These are phyloP conservation scores for Phytophthora sansomeana DNA, from an alignment of 352 stramenopile genomes.

Conservation along the genomic window DNA sequence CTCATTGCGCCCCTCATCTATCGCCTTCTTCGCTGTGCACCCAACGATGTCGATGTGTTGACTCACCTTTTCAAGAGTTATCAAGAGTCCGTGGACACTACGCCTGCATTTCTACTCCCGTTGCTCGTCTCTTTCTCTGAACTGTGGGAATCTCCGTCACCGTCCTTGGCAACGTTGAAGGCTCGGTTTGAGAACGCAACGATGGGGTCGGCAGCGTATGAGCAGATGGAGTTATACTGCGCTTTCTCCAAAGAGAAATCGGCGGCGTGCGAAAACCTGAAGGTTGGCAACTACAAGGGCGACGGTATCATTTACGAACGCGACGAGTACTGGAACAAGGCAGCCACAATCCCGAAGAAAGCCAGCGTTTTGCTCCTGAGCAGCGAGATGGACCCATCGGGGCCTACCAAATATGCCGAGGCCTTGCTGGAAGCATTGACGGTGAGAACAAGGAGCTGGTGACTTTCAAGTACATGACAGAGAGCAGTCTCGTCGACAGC, in stretches of 20 bases:
- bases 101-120: not conserved
- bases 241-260: constrained; percentile 12
- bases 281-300: constrained; percentile 2
- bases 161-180: not conserved
- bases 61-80: not conserved
- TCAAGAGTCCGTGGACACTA: no score
- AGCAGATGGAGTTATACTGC: not conserved
- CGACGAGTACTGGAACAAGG: not conserved
- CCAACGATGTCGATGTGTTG: constrained; percentile 2
- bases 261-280: not conserved
- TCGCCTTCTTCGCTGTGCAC: not conserved
- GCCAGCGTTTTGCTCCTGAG: constrained; percentile 1
- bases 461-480: not conserved
- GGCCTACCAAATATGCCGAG: not conserved
- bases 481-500: not conserved
- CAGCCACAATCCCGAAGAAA: constrained; percentile 3
- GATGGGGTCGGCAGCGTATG: not conserved
- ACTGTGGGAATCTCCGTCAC: constrained; percentile 1
- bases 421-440: not conserved
- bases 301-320: constrained; percentile 2
- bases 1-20: not conserved
- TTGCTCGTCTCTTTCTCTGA: constrained; percentile 5
- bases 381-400: not conserved
- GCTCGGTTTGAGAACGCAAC: not conserved
- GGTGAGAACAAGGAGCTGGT: constrained; percentile 1